A percentile compares a stretch with the other conserved stretches of the same genome.
Conservation (phyloP, 352 stramenopile species). For the Phytophthora agathidicida region DNA sequence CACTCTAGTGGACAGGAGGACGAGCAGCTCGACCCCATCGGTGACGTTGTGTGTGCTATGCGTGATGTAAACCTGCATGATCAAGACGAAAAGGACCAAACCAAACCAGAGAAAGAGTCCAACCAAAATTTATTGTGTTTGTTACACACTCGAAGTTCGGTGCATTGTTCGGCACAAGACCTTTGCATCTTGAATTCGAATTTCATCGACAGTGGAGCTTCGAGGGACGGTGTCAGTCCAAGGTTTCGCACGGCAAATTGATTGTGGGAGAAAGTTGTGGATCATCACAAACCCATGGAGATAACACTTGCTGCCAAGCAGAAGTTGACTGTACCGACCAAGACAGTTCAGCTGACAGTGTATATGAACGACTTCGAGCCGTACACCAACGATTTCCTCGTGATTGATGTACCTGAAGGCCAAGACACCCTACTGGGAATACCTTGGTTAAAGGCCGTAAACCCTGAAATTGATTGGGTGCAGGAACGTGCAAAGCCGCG, state of each 20-base stretch:
- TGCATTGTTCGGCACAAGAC: neutral
- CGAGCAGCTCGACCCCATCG: neutral
- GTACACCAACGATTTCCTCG: conserved; percentile 16
- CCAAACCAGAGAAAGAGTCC: neutral
- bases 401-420: conserved; percentile 7
- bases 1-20: conserved; percentile 4
- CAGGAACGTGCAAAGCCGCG: neutral
- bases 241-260: conserved; percentile 2
- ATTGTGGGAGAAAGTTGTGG: conserved; percentile 3
- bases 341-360: conserved; percentile 5
- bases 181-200: conserved; percentile 20
- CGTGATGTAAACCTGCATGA: neutral
- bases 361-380: conserved; percentile 11
- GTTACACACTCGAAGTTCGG: conserved; percentile 11
- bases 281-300: conserved; percentile 10
- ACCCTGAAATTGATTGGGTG: conserved; percentile 23
- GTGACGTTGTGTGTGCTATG: neutral
- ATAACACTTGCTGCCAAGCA: conserved; percentile 10
- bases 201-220: conserved; percentile 19
- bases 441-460: conserved; percentile 5
- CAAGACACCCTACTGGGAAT: conserved; percentile 18
- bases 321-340: conserved; percentile 1
- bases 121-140: conserved; percentile 8
- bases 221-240: conserved; percentile 17
- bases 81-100: conserved; percentile 4